Evolutionary conservation across 2,329 filamentous ascomycete species (phyloP).

Genomic region (Aspergillus aculeatus): DNA sequence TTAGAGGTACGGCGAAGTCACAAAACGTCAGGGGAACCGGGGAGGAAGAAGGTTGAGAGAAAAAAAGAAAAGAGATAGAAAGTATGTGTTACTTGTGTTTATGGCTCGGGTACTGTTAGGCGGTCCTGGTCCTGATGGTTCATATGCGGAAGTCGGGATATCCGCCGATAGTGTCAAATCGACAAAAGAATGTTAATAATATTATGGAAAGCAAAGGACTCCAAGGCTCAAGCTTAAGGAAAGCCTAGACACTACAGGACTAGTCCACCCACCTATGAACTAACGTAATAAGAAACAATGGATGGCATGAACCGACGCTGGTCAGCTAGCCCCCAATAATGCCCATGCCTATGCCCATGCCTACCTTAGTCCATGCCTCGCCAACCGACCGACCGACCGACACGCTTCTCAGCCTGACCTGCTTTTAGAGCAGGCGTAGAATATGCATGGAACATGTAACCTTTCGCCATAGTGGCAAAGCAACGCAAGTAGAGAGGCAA

Average conservation of each 20-base stretch:
- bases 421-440: slow-evolving; percentile 34
- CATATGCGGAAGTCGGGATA: slow-evolving; percentile 20
- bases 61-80: background rate
- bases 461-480: slow-evolving; percentile 4
- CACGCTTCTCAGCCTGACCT: slow-evolving; percentile 2
- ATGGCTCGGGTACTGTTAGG: slow-evolving; percentile 9
- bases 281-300: slow-evolving; percentile 18
- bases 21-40: background rate
- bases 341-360: background rate
- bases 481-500: background rate
- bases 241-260: slow-evolving; percentile 12
- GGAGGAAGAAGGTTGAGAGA: background rate
- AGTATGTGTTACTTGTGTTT: background rate
- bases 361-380: background rate
- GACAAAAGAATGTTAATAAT: no score
- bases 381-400: background rate
- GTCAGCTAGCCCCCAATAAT: background rate
- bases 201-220: no score
- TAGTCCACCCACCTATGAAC: background rate
- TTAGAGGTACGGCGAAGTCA: slow-evolving; percentile 15
- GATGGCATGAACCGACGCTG: slow-evolving; percentile 13
- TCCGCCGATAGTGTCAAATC: slow-evolving; percentile 17
- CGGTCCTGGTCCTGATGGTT: slow-evolving; percentile 8
- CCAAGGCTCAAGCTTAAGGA: slow-evolving; percentile 7
- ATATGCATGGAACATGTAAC: slow-evolving; percentile 40